A percentile compares a stretch with the other conserved stretches of the same genome.
These are phyloP conservation scores for Ricinus communis DNA, from an alignment of 345 rosid species.

Conservation along the genomic window DNA sequence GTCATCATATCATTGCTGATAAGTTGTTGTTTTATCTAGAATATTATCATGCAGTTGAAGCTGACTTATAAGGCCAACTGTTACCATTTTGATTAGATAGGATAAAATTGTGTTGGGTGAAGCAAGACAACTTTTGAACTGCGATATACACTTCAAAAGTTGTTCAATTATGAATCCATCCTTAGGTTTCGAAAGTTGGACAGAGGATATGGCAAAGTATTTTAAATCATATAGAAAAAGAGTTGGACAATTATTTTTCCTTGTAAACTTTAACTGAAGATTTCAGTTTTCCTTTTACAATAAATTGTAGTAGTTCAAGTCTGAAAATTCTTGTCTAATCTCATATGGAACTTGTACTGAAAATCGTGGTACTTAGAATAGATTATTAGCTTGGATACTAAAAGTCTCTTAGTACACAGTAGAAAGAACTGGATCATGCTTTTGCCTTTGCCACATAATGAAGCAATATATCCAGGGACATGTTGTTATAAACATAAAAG, in stretches of 20 bases:
- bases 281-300: background rate
- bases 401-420: conserved; percentile 3
- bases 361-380: background rate
- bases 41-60: background rate
- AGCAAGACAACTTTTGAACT: background rate
- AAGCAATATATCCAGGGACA: background rate
- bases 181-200: background rate
- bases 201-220: background rate
- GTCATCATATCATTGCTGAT: background rate
- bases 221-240: background rate
- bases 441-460: background rate
- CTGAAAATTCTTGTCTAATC: background rate
- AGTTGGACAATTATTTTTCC: background rate
- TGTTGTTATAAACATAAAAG: conserved; percentile 8
- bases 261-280: background rate
- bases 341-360: background rate
- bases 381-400: background rate
- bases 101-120: background rate
- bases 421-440: background rate
- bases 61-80: background rate
- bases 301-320: background rate
- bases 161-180: background rate
- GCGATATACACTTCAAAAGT: background rate
- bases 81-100: background rate
- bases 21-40: background rate